These are phyloP conservation scores for Podospora pseudocomata DNA, from an alignment of 495 filamentous ascomycete species.

Conservation along the genomic window DNA sequence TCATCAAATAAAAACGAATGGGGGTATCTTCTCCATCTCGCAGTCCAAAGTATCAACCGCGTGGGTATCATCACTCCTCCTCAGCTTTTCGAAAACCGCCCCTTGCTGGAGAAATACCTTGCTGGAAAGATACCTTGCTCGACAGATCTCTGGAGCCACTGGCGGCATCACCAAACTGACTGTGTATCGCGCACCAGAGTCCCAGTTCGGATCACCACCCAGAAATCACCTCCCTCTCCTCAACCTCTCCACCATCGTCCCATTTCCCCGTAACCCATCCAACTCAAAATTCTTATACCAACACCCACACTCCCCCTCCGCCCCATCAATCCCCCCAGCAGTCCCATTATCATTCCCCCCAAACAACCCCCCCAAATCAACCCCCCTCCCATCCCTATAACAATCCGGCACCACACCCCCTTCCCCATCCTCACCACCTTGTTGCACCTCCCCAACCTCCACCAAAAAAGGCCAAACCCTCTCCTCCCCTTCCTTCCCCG, in stretches of 20 bases:
- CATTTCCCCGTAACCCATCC: neutral
- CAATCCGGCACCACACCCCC: slow-evolving; percentile 7
- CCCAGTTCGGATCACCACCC: neutral
- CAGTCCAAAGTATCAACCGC: too few relatives aligned
- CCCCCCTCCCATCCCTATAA: neutral
- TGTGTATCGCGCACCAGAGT: too few relatives aligned
- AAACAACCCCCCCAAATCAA: neutral
- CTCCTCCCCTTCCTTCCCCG: neutral
- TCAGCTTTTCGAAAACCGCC: neutral
- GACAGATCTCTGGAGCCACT: too few relatives aligned
- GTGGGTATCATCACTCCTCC: neutral
- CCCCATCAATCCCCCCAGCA: neutral
- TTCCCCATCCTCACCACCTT: slow-evolving; percentile 37
- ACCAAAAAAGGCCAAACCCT: slow-evolving; percentile 48
- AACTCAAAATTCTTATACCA: slow-evolving; percentile 26
- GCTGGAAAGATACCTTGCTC: too few relatives aligned
- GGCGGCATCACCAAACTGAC: too few relatives aligned
- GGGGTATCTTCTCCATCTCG: neutral
- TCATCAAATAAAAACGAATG: neutral
- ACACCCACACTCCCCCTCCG: slow-evolving; percentile 22
- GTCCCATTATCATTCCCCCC: neutral
- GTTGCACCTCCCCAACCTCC: slow-evolving; percentile 41
- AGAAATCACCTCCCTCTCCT: neutral
- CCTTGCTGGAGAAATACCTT: too few relatives aligned
- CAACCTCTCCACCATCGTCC: neutral